Conservation (phyloP, 2,329 filamentous ascomycete genomes). For the Coleophoma cylindrospora region DNA sequence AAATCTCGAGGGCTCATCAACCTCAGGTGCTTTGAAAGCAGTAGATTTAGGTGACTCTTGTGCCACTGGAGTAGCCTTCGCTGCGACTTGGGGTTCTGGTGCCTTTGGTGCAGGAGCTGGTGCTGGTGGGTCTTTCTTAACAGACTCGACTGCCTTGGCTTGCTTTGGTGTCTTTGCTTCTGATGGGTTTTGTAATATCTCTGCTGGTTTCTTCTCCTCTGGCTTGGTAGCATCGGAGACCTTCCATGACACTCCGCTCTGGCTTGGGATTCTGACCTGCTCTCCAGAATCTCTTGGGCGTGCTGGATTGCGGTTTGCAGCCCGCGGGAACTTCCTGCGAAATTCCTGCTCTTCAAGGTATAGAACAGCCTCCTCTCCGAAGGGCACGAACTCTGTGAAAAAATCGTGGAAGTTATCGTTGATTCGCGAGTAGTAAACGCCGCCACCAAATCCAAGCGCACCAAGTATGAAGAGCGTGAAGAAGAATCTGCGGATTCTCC, state of each 20-base stretch:
- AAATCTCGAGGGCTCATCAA: constrained; percentile 60
- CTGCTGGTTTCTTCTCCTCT: constrained; percentile 17
- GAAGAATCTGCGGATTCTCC: constrained; percentile 56
- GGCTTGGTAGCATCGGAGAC: constrained; percentile 52
- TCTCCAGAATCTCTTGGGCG: constrained; percentile 51
- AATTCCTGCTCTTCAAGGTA: constrained; percentile 96
- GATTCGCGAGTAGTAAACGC: constrained; percentile 87
- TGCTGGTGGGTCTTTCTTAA: constrained; percentile 26
- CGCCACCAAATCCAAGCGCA: constrained; percentile 75
- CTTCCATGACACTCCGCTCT: constrained; percentile 80
- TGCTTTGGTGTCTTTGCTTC: constrained; percentile 20
- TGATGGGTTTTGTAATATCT: constrained; percentile 19
- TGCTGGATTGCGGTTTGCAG: constrained; percentile 19
- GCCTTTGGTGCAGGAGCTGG: constrained; percentile 13
- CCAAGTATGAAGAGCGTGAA: constrained; percentile 73
- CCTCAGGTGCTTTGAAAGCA: constrained; percentile 47
- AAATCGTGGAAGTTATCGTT: constrained; percentile 99
- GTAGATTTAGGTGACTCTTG: constrained; percentile 3
- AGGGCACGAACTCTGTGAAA: constrained; percentile 95
- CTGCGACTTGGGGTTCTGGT: constrained; percentile 13
- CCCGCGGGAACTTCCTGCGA: constrained; percentile 71
- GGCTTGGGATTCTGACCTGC: constrained; percentile 76
- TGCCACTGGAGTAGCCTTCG: constrained; percentile 10
- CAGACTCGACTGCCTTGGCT: constrained; percentile 27
- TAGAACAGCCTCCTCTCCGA: constrained; percentile 87